Evolutionary conservation across 1,139 yeast species (phyloP), one percentile per base, ranked within the genome.

Genomic region (Debaryomycetaceae sp.): DNA sequence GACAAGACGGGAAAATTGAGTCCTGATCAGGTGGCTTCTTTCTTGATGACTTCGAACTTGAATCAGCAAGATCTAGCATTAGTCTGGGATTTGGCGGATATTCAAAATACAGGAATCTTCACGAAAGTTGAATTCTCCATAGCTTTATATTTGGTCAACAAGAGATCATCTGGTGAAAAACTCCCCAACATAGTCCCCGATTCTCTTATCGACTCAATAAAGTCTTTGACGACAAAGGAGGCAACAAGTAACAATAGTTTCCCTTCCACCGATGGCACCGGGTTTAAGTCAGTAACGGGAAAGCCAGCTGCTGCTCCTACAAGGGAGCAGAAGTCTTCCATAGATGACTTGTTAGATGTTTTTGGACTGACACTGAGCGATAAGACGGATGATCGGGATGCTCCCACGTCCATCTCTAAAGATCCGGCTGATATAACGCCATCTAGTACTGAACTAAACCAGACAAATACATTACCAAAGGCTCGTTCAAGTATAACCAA

Each of bases 71-170:
- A 81, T 35, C 75, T 95, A 53, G 99, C 99, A 1, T 72, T 81
- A 29, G 83, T 95, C 38, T 95, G 99, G 99, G 98, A 93, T 63
- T 75, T 93, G 57, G 83, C 98, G 6, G 98, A 95, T 63, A 78
- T 90, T 49, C 87, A 88, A 55, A 89, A 90, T 63, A 81, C 90
- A 39, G 98, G 97, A 34, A 78, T 78, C 42, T 88, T 95, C 58
- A 77, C 88, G 37, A 83, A 79, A 58, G 72, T 80, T 50, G 99
- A 93, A 63, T 93, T 95, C 65, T 83, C 95, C 2, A 86, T 93
- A 59, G 98, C 99, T 11, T 86, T 93, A 86, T 93, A 85, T 60
- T 77, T 93, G 55, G 95, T 93, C 9, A 95, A 90, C 64, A 88
- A 84, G 65, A 85, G 81, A 56, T 72, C 90, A 48, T 76, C 87